These are phyloP conservation scores for Tetrapisispora taiwanensis DNA, from an alignment of 805 yeast genomes.

Conservation along the genomic window DNA sequence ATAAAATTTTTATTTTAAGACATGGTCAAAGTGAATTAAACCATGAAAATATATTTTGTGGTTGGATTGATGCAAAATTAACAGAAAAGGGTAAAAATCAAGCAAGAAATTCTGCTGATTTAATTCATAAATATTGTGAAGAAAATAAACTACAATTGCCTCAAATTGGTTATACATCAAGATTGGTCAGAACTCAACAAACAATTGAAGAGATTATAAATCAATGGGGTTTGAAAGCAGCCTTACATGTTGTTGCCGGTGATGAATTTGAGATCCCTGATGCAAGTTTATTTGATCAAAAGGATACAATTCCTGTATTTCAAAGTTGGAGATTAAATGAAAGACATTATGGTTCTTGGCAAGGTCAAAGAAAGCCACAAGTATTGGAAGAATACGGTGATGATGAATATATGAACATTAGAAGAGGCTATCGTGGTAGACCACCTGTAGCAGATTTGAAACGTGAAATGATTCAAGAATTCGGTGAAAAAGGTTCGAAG, in stretches of 20 bases:
- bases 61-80: conserved; percentile 72
- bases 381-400: conserved; percentile 57
- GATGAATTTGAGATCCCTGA: conserved; percentile 1
- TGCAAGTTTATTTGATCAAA: background rate
- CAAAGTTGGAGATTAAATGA: conserved; percentile 77
- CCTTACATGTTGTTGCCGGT: conserved; percentile 17
- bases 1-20: conserved; percentile 40
- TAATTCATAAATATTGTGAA: conserved; percentile 37
- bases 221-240: conserved; percentile 30
- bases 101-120: conserved; percentile 54
- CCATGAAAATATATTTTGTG: conserved; percentile 66
- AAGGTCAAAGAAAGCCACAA: conserved; percentile 64
- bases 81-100: conserved; percentile 59
- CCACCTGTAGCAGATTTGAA: conserved; percentile 40
- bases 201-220: conserved; percentile 60
- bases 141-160: conserved; percentile 30
- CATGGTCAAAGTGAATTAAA: conserved; percentile 82
- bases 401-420: conserved; percentile 65
- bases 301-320: conserved; percentile 38
- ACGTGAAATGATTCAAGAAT: conserved; percentile 34
- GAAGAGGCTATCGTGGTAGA: conserved; percentile 69
- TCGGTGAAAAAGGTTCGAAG: conserved; percentile 19
- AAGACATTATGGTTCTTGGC: conserved; percentile 76
- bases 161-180: conserved; percentile 58
- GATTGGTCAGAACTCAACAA: conserved; percentile 62